A percentile compares a stretch with the other conserved stretches of the same genome.
Evolutionary conservation across 2,329 filamentous ascomycete species (phyloP).

Genomic region (Talaromyces verruculosus): DNA sequence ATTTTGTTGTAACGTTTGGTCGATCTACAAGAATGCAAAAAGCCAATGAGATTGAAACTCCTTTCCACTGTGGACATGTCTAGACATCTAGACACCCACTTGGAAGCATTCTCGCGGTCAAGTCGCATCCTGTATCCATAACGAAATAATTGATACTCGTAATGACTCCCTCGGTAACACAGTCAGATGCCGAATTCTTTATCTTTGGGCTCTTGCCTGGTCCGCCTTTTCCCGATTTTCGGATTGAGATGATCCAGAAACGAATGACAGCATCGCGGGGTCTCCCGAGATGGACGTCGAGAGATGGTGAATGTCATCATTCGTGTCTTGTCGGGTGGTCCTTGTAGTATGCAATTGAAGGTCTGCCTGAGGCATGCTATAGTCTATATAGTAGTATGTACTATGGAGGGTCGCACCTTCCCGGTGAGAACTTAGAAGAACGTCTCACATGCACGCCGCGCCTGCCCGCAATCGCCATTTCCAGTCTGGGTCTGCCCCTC

Average conservation of each 20-base stretch:
- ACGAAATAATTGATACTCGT: neutral
- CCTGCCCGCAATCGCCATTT: neutral
- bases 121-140: neutral
- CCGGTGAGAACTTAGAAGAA: conserved; percentile 6
- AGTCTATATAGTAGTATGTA: neutral
- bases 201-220: neutral
- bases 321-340: neutral
- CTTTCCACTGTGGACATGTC: neutral
- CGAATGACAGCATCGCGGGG: conserved; percentile 12
- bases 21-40: neutral
- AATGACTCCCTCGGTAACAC: conserved; percentile 10
- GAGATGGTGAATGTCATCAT: neutral
- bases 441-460: conserved; percentile 8
- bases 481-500: conserved; percentile 5
- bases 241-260: neutral
- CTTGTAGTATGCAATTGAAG: neutral
- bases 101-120: neutral
- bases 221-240: conserved; percentile 22
- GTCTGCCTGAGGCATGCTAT: neutral
- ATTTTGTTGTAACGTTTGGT: neutral
- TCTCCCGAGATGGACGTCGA: conserved; percentile 1
- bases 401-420: neutral
- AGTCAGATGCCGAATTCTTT: conserved; percentile 5
- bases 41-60: neutral
- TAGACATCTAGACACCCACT: neutral